These are phyloP conservation scores for Trichoderma lentiforme DNA, from an alignment of 2,329 filamentous ascomycete species.

Conservation along the genomic window DNA sequence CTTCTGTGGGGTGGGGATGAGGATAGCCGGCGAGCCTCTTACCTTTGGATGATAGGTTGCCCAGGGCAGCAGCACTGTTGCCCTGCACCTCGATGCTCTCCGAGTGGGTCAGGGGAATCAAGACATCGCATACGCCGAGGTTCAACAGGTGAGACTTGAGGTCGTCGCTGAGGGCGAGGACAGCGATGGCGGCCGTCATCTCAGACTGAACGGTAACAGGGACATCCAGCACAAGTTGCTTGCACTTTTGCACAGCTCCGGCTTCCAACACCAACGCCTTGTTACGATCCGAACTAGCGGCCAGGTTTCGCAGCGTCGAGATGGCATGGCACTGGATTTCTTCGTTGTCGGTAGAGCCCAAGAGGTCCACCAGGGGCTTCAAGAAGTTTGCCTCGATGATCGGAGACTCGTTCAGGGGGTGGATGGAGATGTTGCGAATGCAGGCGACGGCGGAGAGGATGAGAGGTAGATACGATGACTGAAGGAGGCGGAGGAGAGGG, in stretches of 20 bases:
- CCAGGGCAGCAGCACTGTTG: slow-evolving; percentile 92
- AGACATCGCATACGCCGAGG: slow-evolving; percentile 90
- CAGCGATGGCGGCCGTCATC: slow-evolving; percentile 99
- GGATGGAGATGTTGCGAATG: slow-evolving; percentile 98
- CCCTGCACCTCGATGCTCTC: slow-evolving; percentile 97
- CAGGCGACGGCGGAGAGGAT: slow-evolving; percentile 97
- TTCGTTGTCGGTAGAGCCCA: slow-evolving; percentile 95
- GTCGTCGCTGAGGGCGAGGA: slow-evolving; percentile 91
- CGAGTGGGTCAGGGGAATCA: slow-evolving; percentile 92
- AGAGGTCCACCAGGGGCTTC: slow-evolving; percentile 85
- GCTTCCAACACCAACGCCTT: slow-evolving; percentile 97
- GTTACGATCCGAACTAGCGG: slow-evolving; percentile 94
- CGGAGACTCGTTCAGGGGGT: slow-evolving; percentile 94
- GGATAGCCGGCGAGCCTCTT: slow-evolving; percentile 28
- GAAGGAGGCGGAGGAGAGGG: slow-evolving; percentile 82
- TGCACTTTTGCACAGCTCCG: slow-evolving; percentile 97
- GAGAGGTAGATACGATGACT: slow-evolving; percentile 91
- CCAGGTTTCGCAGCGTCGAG: slow-evolving; percentile 90
- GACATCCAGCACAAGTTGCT: slow-evolving; percentile 89
- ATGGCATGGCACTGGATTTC: slow-evolving; percentile 99
- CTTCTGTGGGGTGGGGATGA: background rate
- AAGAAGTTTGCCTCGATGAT: slow-evolving; percentile 98
- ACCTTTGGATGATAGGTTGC: slow-evolving; percentile 97
- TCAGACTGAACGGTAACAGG: slow-evolving; percentile 94
- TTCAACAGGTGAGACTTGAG: slow-evolving; percentile 88